A percentile compares a stretch with the other conserved stretches of the same genome.
phyloP scores from a whole-genome alignment of 345 rosid species.

The Anacardium occidentale region DNA sequence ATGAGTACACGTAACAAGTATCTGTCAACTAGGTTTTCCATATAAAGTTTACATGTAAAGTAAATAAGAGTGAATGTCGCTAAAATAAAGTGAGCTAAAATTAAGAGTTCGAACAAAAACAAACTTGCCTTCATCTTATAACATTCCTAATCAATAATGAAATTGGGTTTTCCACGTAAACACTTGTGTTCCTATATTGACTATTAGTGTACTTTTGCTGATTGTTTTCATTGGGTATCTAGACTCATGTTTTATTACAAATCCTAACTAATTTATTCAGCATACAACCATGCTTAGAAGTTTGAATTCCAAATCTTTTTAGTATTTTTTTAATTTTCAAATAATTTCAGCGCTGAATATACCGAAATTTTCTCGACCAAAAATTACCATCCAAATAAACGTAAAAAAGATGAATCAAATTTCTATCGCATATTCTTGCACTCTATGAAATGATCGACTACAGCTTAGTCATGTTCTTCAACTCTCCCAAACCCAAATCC shows the following conservation, averaged over 20 bases:
- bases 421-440: background rate
- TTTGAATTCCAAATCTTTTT: background rate
- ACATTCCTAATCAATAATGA: too few relatives aligned
- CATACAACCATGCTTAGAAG: background rate
- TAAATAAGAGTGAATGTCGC: too few relatives aligned
- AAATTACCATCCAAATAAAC: background rate
- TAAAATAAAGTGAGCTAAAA: too few relatives aligned
- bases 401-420: background rate
- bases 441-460: background rate
- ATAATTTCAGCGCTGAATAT: background rate
- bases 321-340: background rate
- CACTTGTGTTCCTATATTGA: too few relatives aligned
- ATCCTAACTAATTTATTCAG: background rate
- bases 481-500: background rate
- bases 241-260: background rate
- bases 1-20: too few relatives aligned
- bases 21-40: too few relatives aligned
- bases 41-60: too few relatives aligned
- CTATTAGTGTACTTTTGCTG: too few relatives aligned
- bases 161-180: too few relatives aligned
- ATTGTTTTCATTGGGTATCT: too few relatives aligned
- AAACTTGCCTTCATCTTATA: too few relatives aligned
- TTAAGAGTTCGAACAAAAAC: too few relatives aligned
- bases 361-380: background rate
- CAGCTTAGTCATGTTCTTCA: slow-evolving; percentile 6